Base-by-base conservation (phyloP, 2,329 filamentous ascomycete species). In the Verticillium nubilum region DNA sequence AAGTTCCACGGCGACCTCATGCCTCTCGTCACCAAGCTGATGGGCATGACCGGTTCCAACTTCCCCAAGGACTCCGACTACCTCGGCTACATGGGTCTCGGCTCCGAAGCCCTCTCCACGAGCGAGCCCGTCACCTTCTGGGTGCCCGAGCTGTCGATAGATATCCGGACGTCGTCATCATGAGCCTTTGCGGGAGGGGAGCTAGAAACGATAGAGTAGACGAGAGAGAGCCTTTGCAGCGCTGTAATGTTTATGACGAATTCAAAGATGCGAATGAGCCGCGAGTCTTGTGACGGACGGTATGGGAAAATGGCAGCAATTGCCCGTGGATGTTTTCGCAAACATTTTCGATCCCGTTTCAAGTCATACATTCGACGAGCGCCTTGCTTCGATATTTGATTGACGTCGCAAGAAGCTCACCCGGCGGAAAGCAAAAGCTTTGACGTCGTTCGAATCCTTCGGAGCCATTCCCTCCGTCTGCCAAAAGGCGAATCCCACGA, bases 41-140 rank as follows among this genome's bases (percentile, higher is more conserved):
- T 77, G 29, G 64, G 64, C 5, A 60, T 74, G 58, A 64, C 69
- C 27, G 67, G 71, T 4, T 58, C 67, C 12, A 61, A 69, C 33
- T 78, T 73, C 62, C 79, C 79, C 10, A 70, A 67, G 0, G 61
- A 67, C 0, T 61, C 67, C 1, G 76, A 81, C 64, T 83, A 81
- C 66, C 67, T 85, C 19, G 81, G 81, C 23, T 80, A 82, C 62
- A 70, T 83, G 64, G 74, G 74, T 53, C 79, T 84, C 62, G 82
- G 82, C 25, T 77, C 78, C 15, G 82, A 85, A 66, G 73, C 80
- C 0, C 80, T 79, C 67, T 76, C 69, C 5, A 70, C 76, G 7
- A 59, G 66, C 26, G 64, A 67, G 4, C 76, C 75, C 42, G 80
- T 83, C 56, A 84, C 81, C 1, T 82, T 84, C 62, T 70, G 70